phyloP scores from a whole-genome alignment of 345 rosid genomes.

The Firmiana major region DNA sequence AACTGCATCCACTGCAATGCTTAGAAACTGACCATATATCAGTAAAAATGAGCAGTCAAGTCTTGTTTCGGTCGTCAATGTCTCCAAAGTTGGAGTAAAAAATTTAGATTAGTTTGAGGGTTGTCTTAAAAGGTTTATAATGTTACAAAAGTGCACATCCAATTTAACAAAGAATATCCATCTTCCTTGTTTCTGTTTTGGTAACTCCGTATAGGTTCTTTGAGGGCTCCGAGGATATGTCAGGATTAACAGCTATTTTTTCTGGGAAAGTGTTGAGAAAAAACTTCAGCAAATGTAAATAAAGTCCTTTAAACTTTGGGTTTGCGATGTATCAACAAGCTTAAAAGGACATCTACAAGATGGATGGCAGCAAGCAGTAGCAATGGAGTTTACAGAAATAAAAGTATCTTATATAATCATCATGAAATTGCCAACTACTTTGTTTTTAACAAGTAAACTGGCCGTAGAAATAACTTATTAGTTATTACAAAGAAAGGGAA shows the following conservation, averaged over 20 bases:
- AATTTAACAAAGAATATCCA: neutral
- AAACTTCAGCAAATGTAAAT: too few species aligned
- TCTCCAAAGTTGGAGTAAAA: neutral
- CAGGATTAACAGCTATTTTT: too few species aligned
- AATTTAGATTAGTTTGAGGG: neutral
- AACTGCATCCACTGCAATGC: neutral
- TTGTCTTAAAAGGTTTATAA: neutral
- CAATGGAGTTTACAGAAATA: neutral
- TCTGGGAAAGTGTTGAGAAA: too few species aligned
- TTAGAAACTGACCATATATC: neutral
- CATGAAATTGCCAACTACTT: neutral
- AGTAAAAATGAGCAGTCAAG: neutral
- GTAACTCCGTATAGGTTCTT: neutral
- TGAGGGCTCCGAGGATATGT: too few species aligned
- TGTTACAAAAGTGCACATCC: neutral
- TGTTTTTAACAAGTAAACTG: constrained; percentile 5
- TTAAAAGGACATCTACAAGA: too few species aligned
- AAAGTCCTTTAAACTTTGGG: too few species aligned
- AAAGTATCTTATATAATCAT: neutral
- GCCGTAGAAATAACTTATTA: neutral
- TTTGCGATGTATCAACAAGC: too few species aligned
- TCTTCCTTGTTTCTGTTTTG: neutral
- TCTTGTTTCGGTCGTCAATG: neutral
- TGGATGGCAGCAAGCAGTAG: too few species aligned
- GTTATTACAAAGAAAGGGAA: neutral